A percentile compares a stretch with the other conserved stretches of the same genome.
phyloP scores from a whole-genome alignment of 176 grass and related monocot species.

The Oryza meyeriana region DNA sequence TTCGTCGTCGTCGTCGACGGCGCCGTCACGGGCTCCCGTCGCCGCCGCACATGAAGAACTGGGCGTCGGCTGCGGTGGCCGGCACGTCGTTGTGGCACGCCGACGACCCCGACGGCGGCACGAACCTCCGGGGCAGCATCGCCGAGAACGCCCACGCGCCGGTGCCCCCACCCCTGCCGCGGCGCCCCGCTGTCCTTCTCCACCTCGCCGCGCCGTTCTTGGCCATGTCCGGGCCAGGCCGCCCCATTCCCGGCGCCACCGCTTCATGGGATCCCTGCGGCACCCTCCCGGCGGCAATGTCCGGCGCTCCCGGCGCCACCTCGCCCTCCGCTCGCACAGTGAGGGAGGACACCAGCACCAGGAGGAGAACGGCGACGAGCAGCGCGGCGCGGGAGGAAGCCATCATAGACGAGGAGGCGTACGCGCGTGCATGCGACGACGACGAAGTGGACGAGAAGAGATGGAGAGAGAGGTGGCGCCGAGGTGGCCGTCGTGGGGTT shows the following conservation, averaged over 20 bases:
- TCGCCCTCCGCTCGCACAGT: not conserved
- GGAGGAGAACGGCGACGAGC: not conserved
- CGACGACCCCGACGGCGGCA: slow-evolving; percentile 54
- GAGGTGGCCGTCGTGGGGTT: not conserved
- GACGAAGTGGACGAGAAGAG: not conserved
- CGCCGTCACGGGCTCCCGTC: slow-evolving; percentile 6
- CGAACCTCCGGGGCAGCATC: slow-evolving; percentile 63
- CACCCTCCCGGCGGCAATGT: not conserved
- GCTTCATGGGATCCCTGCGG: not conserved
- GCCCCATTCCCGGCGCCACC: not conserved
- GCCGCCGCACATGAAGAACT: slow-evolving; percentile 26
- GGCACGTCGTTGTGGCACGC: slow-evolving; percentile 64
- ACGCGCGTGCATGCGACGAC: not conserved
- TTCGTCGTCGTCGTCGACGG: not conserved
- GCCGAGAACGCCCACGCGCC: slow-evolving; percentile 47
- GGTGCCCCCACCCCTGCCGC: not conserved
- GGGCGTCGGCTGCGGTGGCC: not conserved
- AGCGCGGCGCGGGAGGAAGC: not conserved
- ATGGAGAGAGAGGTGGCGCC: not conserved
- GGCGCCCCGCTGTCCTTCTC: not conserved
- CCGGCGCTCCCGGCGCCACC: not conserved
- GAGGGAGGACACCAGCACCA: not conserved
- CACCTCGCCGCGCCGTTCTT: not conserved
- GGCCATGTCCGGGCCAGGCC: not conserved
- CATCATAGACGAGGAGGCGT: not conserved